phyloP scores from a whole-genome alignment of 1,139 yeast species.

The Yamadazyma aaseri region DNA sequence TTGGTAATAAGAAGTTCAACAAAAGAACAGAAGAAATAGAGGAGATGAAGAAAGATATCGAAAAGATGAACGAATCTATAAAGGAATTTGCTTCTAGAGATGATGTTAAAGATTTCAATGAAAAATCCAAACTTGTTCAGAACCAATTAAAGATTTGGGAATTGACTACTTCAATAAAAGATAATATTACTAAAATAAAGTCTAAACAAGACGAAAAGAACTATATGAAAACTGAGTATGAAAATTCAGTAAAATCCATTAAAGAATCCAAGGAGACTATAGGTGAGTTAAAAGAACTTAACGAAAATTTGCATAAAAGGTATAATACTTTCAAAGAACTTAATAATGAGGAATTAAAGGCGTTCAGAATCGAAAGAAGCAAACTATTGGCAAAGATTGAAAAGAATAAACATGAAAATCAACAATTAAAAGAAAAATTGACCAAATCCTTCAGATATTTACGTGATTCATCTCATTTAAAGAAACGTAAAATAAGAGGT shows the following conservation, averaged over 20 bases:
- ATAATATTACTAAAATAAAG: slow-evolving; percentile 34
- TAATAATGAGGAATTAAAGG: slow-evolving; percentile 22
- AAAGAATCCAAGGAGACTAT: slow-evolving; percentile 50
- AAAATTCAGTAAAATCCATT: slow-evolving; percentile 56
- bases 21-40: slow-evolving; percentile 36
- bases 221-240: slow-evolving; percentile 66
- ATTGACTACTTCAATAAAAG: slow-evolving; percentile 36
- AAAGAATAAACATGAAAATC: slow-evolving; percentile 23
- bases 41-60: slow-evolving; percentile 20
- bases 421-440: slow-evolving; percentile 27
- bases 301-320: slow-evolving; percentile 18
- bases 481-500: slow-evolving; percentile 45
- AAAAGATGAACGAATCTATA: slow-evolving; percentile 20
- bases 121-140: slow-evolving; percentile 18
- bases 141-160: slow-evolving; percentile 41
- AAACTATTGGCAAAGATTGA: slow-evolving; percentile 23
- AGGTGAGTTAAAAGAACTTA: slow-evolving; percentile 25
- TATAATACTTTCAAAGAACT: slow-evolving; percentile 28
- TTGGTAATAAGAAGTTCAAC: slow-evolving; percentile 39
- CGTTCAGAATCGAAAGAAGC: slow-evolving; percentile 24
- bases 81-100: slow-evolving; percentile 18
- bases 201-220: slow-evolving; percentile 52
- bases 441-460: slow-evolving; percentile 37
- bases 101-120: slow-evolving; percentile 14
- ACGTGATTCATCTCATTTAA: slow-evolving; percentile 42